Evolutionary conservation across 441 rosid genomes (phyloP), one percentile per base, ranked within the genome.

Genomic region (Brassica balearica): DNA sequence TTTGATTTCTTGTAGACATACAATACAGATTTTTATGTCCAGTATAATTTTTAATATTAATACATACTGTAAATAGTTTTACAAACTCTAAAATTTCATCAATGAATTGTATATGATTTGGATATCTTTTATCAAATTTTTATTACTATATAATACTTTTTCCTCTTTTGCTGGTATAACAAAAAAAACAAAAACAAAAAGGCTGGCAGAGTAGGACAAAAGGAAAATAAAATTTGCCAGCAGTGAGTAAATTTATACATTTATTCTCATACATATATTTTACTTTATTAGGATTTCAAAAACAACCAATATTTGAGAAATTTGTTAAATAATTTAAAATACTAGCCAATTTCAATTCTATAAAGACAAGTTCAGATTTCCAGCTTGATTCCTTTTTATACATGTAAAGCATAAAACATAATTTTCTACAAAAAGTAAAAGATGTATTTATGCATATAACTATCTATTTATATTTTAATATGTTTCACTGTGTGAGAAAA

Each of bases 151-250:
- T 10, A 58, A 20, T 20, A 20, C 25, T 5, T 11, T 43, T 41
- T 11, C 2, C 14, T 4, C 12, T 17, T 36, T 64, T 32, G 19
- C 38, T 65, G 29, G 27, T 19, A 38, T 11, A 17, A n/a, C 12
- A 38, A 34, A 15, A 65, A 23, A 23, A 63, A 10, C 2, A 15
- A 46, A 11, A 5, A 14, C 19, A 51, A 38, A 65, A 61, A 58
- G 69, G 19, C 76, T 62, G 61, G 46, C 60, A 61, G 27, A 10
- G 27, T 20, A 29, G 9, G 6, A n/a, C 19, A 22, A 22, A 2
- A 8, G 7, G 14, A 20, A 74, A 27, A 7, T 65, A 23, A 36
- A 34, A n/a, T 9, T 56, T 76, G 55, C 3, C 55, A 76, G 17
- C 34, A 25, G 15, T 17, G 14, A 38, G 3, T 68, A 36, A 46